Conservation (phyloP, 345 rosid genomes). For the Hibiscus syriacus region DNA sequence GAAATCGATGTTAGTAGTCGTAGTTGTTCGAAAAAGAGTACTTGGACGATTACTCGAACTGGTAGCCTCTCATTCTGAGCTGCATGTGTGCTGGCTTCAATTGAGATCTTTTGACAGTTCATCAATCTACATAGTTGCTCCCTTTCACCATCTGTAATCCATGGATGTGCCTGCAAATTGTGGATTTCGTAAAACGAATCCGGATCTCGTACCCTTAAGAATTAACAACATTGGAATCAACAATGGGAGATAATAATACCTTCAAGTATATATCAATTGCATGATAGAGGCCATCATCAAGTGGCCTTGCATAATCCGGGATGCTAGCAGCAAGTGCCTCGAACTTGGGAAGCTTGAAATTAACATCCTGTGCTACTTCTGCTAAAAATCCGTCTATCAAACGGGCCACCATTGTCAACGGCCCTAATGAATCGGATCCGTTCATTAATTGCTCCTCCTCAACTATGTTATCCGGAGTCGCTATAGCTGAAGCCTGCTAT, state of each 20-base stretch:
- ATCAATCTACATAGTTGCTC: slow-evolving; percentile 71
- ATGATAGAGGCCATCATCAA: slow-evolving; percentile 65
- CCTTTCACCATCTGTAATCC: slow-evolving; percentile 73
- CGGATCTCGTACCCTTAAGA: background rate
- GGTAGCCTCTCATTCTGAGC: slow-evolving; percentile 83
- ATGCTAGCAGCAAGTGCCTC: slow-evolving; percentile 51
- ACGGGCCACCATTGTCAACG: slow-evolving; percentile 44
- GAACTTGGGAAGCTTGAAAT: slow-evolving; percentile 50
- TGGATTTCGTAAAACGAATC: background rate
- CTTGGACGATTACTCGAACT: slow-evolving; percentile 65
- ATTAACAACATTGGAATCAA: background rate
- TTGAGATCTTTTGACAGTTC: slow-evolving; percentile 76
- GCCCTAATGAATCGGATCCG: slow-evolving; percentile 33
- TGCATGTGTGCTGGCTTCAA: slow-evolving; percentile 78
- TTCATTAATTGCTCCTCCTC: slow-evolving; percentile 39
- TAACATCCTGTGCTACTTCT: slow-evolving; percentile 67
- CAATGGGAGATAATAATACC: slow-evolving; percentile 23
- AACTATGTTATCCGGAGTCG: slow-evolving; percentile 27
- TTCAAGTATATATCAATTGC: slow-evolving; percentile 67
- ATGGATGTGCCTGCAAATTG: slow-evolving; percentile 58
- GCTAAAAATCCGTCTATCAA: slow-evolving; percentile 57
- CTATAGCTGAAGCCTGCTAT: slow-evolving; percentile 32
- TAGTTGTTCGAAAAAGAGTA: slow-evolving; percentile 68
- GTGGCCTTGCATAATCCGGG: slow-evolving; percentile 60
- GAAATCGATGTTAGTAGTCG: slow-evolving; percentile 62